Conservation (phyloP, 805 yeast genomes). For the Zygotorulaspora florentina region DNA sequence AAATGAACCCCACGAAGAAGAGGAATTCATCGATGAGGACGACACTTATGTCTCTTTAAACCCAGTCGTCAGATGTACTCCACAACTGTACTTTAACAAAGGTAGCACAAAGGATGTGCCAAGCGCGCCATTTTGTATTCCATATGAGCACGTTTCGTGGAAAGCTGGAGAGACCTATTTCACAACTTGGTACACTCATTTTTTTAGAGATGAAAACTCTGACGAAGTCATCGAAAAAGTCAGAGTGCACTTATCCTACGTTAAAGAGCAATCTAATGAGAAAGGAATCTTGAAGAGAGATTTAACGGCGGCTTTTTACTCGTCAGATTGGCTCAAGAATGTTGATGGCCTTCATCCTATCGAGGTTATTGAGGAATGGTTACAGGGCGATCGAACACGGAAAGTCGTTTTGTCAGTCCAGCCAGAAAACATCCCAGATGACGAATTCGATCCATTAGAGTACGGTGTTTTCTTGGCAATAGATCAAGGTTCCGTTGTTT, state of each 20-base stretch:
- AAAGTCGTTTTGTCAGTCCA: slow-evolving; percentile 67
- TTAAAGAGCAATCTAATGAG: slow-evolving; percentile 50
- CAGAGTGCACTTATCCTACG: slow-evolving; percentile 60
- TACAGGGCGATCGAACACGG: slow-evolving; percentile 49
- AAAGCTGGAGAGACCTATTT: slow-evolving; percentile 64
- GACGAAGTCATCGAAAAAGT: slow-evolving; percentile 53
- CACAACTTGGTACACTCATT: slow-evolving; percentile 74
- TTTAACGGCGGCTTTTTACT: slow-evolving; percentile 48
- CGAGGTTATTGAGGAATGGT: slow-evolving; percentile 60
- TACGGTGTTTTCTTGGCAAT: slow-evolving; percentile 49
- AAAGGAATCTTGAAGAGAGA: slow-evolving; percentile 55
- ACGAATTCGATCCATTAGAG: slow-evolving; percentile 54
- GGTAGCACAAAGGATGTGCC: slow-evolving; percentile 51
- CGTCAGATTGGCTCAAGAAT: slow-evolving; percentile 67
- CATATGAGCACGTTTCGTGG: slow-evolving; percentile 56
- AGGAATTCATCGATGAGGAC: slow-evolving; percentile 58
- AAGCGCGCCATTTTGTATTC: slow-evolving; percentile 85
- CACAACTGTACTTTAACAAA: slow-evolving; percentile 62
- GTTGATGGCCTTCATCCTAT: slow-evolving; percentile 62
- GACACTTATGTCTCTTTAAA: slow-evolving; percentile 64
- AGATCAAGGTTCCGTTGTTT: slow-evolving; percentile 41
- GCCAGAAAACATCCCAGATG: slow-evolving; percentile 62
- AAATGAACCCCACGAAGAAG: slow-evolving; percentile 55
- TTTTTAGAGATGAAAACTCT: slow-evolving; percentile 40
- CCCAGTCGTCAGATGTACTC: slow-evolving; percentile 83